A percentile compares a stretch with the other conserved stretches of the same genome.
Conservation (phyloP, 768 basidiomycete genomes). For the Lactarius quietus region DNA sequence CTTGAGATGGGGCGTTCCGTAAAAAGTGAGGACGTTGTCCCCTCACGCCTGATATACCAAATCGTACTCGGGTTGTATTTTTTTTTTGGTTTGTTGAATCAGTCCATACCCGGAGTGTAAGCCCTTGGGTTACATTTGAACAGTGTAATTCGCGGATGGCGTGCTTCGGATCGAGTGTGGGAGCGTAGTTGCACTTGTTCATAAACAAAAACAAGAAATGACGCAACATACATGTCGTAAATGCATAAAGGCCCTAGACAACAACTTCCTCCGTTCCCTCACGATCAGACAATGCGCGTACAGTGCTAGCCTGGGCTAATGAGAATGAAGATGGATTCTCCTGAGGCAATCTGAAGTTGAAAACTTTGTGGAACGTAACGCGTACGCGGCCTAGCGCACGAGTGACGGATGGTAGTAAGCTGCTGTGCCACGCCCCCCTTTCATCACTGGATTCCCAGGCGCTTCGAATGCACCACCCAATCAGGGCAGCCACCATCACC, state of each 20-base stretch:
- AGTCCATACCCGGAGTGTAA: too few species aligned
- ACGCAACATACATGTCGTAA: neutral
- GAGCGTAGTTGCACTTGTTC: neutral
- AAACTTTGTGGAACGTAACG: too few species aligned
- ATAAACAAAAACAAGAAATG: neutral
- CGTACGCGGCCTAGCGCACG: too few species aligned
- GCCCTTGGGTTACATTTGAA: too few species aligned
- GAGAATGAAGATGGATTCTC: too few species aligned
- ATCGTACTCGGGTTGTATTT: neutral
- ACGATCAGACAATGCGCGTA: neutral
- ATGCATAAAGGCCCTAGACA: conserved; percentile 1
- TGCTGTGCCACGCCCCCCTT: neutral
- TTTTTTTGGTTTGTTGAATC: too few species aligned
- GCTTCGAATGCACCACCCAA: conserved; percentile 7
- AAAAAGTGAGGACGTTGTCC: neutral
- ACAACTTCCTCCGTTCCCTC: neutral
- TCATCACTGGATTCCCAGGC: neutral
- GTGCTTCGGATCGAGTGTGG: neutral
- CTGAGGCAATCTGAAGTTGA: too few species aligned
- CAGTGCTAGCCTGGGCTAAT: neutral
- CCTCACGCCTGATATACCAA: neutral
- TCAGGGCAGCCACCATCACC: neutral
- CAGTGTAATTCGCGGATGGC: neutral
- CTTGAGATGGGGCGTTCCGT: neutral
- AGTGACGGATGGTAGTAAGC: neutral